Evolutionary conservation across 495 filamentous ascomycete species (phyloP).

Genomic region (Staphylotrichum tortipilum): DNA sequence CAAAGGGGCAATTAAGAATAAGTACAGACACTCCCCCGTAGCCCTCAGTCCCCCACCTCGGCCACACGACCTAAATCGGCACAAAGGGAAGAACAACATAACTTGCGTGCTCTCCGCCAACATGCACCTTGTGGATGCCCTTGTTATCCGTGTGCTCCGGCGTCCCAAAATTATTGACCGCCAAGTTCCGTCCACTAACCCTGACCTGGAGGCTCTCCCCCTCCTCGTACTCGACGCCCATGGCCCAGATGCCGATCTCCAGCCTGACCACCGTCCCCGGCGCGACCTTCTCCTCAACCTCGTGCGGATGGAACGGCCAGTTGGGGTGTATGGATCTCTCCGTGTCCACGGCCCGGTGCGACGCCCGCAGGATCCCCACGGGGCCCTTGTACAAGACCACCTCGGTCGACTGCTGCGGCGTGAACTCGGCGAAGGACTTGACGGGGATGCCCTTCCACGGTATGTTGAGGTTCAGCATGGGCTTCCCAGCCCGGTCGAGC

Average conservation of each 20-base stretch:
- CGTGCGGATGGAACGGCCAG: conserved; percentile 1
- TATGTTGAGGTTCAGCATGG: conserved; percentile 1
- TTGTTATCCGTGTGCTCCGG: neutral
- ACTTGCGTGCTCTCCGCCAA: neutral
- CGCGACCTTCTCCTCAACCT: neutral
- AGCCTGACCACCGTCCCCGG: neutral
- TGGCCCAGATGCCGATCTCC: neutral
- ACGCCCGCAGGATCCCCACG: neutral
- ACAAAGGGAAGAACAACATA: neutral
- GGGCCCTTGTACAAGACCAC: conserved; percentile 1
- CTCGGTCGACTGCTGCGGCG: neutral
- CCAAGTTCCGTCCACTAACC: neutral
- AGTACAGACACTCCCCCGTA: too few species aligned
- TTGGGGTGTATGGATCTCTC: neutral
- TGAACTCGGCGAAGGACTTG: neutral
- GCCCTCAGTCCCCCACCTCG: too few species aligned
- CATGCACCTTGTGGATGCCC: neutral
- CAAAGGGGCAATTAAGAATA: neutral
- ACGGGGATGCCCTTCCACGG: neutral
- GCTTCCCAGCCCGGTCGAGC: neutral
- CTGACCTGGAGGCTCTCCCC: neutral
- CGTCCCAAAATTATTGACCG: neutral
- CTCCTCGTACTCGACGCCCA: neutral
- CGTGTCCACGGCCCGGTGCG: neutral
- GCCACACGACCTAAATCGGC: neutral